Evolutionary conservation across 106 monocot species (phyloP).

Genomic region (Iris macrosiphon): DNA sequence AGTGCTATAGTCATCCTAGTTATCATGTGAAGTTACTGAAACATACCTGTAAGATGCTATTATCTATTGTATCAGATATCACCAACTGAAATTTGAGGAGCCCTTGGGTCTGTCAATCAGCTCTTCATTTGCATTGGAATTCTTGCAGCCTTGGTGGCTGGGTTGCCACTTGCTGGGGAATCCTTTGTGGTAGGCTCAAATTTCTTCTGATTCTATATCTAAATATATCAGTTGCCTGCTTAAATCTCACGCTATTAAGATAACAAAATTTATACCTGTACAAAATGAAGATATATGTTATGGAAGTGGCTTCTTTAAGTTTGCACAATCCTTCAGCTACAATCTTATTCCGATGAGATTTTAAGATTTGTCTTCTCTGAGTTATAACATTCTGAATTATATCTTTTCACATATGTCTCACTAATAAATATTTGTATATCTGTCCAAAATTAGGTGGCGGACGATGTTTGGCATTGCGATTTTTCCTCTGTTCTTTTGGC

Average conservation of each 20-base stretch:
- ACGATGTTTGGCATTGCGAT: conserved; percentile 78
- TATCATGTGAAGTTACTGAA: neutral
- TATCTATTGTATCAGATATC: conserved; percentile 55
- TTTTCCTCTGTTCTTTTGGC: conserved; percentile 74
- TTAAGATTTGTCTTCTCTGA: too few relatives aligned
- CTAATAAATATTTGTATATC: too few relatives aligned
- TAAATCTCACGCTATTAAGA: too few relatives aligned
- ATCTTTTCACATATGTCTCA: too few relatives aligned
- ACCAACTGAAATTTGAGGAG: conserved; percentile 94
- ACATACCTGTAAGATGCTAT: neutral
- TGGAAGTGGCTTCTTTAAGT: too few relatives aligned
- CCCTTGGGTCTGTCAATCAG: conserved; percentile 93
- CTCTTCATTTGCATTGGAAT: conserved; percentile 99
- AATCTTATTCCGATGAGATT: too few relatives aligned
- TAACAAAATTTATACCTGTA: too few relatives aligned
- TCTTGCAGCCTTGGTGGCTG: conserved; percentile 85
- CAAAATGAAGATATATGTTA: too few relatives aligned
- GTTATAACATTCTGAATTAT: too few relatives aligned
- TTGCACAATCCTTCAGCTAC: too few relatives aligned
- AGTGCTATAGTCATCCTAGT: neutral
- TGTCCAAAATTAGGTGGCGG: conserved; percentile 62
- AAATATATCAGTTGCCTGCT: conserved; percentile 1
- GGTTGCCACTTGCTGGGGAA: conserved; percentile 91
- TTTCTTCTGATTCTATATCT: neutral
- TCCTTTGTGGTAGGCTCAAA: conserved; percentile 62